Conservation (phyloP, 768 basidiomycete genomes). For the Trametes gibbosa region DNA sequence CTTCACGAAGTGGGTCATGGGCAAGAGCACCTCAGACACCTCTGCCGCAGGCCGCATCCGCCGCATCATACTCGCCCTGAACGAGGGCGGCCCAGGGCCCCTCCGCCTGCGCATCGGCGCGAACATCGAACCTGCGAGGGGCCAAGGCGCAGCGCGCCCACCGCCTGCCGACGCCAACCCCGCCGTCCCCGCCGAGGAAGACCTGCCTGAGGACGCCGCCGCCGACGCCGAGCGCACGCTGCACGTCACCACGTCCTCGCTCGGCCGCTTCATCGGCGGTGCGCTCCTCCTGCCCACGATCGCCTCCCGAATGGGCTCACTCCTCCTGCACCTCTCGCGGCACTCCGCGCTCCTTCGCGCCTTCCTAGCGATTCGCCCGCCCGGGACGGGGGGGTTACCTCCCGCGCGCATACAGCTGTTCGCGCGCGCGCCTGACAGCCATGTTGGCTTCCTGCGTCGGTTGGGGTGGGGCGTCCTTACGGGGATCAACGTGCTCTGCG, state of each 20-base stretch:
- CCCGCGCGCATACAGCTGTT: constrained; percentile 1
- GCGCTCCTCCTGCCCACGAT: constrained; percentile 68
- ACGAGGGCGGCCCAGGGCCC: constrained; percentile 22
- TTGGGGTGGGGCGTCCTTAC: constrained; percentile 32
- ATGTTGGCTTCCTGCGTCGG: constrained; percentile 25
- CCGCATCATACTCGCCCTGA: constrained; percentile 24
- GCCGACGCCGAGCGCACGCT: constrained; percentile 59
- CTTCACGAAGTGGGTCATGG: constrained; percentile 26
- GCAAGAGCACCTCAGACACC: constrained; percentile 2
- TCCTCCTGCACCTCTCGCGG: constrained; percentile 55
- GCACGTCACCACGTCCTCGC: constrained; percentile 52
- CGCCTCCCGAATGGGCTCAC: constrained; percentile 59
- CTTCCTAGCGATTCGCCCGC: constrained; percentile 30
- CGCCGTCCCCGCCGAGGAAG: constrained; percentile 21
- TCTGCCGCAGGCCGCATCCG: constrained; percentile 9
- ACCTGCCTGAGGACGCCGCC: constrained; percentile 30
- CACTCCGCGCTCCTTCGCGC: constrained; percentile 37
- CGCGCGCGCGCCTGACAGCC: neutral
- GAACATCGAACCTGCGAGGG: constrained; percentile 13
- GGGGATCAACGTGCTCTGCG: constrained; percentile 48
- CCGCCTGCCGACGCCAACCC: neutral
- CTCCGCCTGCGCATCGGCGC: constrained; percentile 26
- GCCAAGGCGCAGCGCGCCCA: neutral
- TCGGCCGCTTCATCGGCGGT: constrained; percentile 68
- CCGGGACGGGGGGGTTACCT: constrained; percentile 2